Base-by-base conservation (phyloP, 495 filamentous ascomycete species). In the Aspergillus sclerotioniger region DNA sequence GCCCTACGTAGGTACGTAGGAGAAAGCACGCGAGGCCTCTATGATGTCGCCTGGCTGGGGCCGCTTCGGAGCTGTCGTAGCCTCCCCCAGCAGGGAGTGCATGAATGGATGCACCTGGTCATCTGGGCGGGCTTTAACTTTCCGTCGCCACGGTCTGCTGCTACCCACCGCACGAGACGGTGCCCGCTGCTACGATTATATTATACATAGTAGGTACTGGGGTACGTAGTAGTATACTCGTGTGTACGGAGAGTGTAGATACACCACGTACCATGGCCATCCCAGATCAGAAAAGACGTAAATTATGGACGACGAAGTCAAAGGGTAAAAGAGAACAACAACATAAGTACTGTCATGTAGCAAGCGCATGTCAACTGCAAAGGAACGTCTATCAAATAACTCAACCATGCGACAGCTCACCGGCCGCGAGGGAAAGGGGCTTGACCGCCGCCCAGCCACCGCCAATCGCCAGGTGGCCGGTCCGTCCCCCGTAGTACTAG, bases 381-480 rank as follows among this genome's bases (percentile, higher is more conserved):
- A 67, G 58, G 64, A 67, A 61, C 47, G 61, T 67, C 64, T 67
- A 63, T 67, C 57, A 41, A 57, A 67, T 58, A 59, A 16, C n/a
- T 53, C 58, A n/a, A 39, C 37, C 51, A 52, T 8, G 31, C 56
- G 41, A 62, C 53, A 28, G 47, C 13, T 50, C 32, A 51, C 49
- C 56, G 56, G 28, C 29, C 35, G 46, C 44, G 1, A 17, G 41
- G 17, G 25, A 5, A 2, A 12, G 37, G 33, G 37, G 37, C 37
- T 6, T 13, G 37, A n/a, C 37, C 37, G 37, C 37, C 13, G 37
- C 37, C 37, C 37, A 41, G 37, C 37, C 37, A n/a, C 37, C 37
- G 5, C 6, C 3, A 25, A 5, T 25, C 37, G 37, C 37, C 37
- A 41, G 37, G 37, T n/a, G 37, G 13, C 37, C 37, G 37, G 37